Conservation (phyloP, 2,329 filamentous ascomycete species). For the Cladosporium sp. region DNA sequence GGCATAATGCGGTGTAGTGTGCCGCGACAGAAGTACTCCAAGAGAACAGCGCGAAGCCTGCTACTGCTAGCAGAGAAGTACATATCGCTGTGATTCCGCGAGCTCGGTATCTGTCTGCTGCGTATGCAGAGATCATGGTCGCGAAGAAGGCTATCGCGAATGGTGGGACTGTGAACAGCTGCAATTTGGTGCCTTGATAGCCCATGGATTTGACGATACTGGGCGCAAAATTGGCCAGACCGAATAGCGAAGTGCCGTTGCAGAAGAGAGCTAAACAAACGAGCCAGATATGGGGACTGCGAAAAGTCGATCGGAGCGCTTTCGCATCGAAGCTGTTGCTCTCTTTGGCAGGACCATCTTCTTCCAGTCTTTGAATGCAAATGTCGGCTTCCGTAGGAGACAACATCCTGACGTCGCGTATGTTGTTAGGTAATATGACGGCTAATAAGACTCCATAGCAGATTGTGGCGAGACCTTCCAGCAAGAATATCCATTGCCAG, state of each 20-base stretch:
- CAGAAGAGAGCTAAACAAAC: constrained; percentile 10
- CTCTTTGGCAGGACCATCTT: constrained; percentile 34
- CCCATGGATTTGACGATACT: constrained; percentile 42
- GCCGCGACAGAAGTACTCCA: constrained; percentile 63
- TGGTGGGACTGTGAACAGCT: constrained; percentile 73
- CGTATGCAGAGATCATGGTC: constrained; percentile 69
- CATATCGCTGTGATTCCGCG: constrained; percentile 79
- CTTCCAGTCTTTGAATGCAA: constrained; percentile 12
- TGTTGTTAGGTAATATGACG: constrained; percentile 62
- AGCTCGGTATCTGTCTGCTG: constrained; percentile 71
- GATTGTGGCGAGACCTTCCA: constrained; percentile 36
- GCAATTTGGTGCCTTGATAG: constrained; percentile 63
- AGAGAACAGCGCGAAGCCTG: constrained; percentile 78
- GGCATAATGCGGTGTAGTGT: constrained; percentile 79
- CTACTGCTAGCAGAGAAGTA: constrained; percentile 68
- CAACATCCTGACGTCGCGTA: constrained; percentile 54
- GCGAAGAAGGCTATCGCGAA: constrained; percentile 71
- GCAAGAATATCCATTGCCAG: constrained; percentile 38
- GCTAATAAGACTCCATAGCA: constrained; percentile 46
- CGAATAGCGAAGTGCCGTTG: constrained; percentile 11
- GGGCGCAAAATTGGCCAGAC: constrained; percentile 24
- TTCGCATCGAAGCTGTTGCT: constrained; percentile 36
- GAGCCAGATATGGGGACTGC: constrained; percentile 10
- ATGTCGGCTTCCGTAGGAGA: constrained; percentile 51
- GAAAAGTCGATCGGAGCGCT: constrained; percentile 41